Evolutionary conservation across 371 early-diverging fungal species (phyloP).

Genomic region (Lichtheimia ornata): DNA sequence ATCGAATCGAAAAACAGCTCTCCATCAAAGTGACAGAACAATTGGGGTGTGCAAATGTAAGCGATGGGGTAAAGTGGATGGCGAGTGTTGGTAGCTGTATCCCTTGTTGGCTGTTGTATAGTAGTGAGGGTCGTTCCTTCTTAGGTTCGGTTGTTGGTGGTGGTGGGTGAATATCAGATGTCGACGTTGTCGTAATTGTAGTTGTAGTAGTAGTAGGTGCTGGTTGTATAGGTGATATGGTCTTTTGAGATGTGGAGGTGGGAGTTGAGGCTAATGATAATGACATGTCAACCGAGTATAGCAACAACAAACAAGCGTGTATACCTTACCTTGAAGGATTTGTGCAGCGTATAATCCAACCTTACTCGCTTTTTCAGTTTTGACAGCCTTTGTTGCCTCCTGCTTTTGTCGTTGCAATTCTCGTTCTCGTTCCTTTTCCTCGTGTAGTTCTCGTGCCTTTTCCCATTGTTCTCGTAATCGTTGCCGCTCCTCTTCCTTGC

Average conservation of each 20-base stretch:
- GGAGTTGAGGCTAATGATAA: neutral
- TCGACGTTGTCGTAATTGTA: neutral
- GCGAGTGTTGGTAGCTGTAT: slow-evolving; percentile 64
- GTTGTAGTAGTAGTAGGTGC: slow-evolving; percentile 10
- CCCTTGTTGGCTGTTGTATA: slow-evolving; percentile 29
- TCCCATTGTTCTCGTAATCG: slow-evolving; percentile 24
- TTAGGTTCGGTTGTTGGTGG: slow-evolving; percentile 6
- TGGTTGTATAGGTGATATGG: slow-evolving; percentile 22
- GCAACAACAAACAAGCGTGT: neutral
- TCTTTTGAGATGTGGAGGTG: slow-evolving; percentile 13
- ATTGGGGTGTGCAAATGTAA: slow-evolving; percentile 57
- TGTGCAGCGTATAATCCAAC: slow-evolving; percentile 8
- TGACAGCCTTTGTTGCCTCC: neutral
- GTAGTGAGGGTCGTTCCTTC: slow-evolving; percentile 11
- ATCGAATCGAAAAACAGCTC: slow-evolving; percentile 52
- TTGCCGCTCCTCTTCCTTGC: slow-evolving; percentile 28
- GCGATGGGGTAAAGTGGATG: slow-evolving; percentile 52
- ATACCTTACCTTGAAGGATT: neutral
- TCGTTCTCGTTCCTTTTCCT: slow-evolving; percentile 18
- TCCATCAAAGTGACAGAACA: slow-evolving; percentile 59
- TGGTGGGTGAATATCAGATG: slow-evolving; percentile 2
- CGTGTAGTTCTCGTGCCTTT: slow-evolving; percentile 14
- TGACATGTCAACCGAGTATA: no score
- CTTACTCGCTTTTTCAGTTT: neutral
- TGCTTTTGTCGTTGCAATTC: slow-evolving; percentile 9